Percentiles rank a stretch among this genome's conserved stretches.
Conservation (phyloP, 2,329 filamentous ascomycete species). For the Cercospora berteroae region DNA sequence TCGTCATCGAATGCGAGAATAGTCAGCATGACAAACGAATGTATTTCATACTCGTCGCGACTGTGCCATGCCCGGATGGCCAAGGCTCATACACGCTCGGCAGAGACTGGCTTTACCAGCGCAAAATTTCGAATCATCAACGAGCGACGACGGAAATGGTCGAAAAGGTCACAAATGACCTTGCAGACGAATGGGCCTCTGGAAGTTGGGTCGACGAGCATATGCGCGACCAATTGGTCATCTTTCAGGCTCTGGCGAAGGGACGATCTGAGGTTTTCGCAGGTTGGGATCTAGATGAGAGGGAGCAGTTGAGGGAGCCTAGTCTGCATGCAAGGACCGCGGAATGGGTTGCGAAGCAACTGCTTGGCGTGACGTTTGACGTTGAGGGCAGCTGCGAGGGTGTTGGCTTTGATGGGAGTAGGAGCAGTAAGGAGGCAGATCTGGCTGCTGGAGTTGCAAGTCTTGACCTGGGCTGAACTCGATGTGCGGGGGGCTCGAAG, state of each 20-base stretch:
- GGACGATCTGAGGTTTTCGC: conserved; percentile 40
- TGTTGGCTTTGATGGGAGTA: conserved; percentile 20
- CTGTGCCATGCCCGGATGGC: conserved; percentile 31
- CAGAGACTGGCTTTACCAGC: conserved; percentile 51
- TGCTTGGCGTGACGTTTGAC: conserved; percentile 44
- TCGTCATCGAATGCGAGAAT: conserved; percentile 24
- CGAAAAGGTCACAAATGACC: conserved; percentile 44
- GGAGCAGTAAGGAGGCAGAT: not conserved
- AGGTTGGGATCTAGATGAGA: conserved; percentile 20
- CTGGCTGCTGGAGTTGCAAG: not conserved
- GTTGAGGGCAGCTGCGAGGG: conserved; percentile 40
- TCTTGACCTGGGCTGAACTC: not conserved
- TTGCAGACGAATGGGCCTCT: conserved; percentile 48
- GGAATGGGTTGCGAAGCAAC: conserved; percentile 44
- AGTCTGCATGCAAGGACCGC: conserved; percentile 50
- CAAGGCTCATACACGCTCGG: conserved; percentile 49
- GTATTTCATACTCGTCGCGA: conserved; percentile 57
- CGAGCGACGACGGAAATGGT: conserved; percentile 38
- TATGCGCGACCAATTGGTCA: conserved; percentile 58
- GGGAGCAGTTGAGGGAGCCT: conserved; percentile 29
- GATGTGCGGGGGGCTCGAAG: not conserved
- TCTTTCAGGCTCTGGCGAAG: conserved; percentile 57
- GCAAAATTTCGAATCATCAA: conserved; percentile 31
- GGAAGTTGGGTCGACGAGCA: conserved; percentile 54
- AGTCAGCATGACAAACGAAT: conserved; percentile 36